Conservation (phyloP, 768 basidiomycete genomes). For the Sarcodon sp. region DNA sequence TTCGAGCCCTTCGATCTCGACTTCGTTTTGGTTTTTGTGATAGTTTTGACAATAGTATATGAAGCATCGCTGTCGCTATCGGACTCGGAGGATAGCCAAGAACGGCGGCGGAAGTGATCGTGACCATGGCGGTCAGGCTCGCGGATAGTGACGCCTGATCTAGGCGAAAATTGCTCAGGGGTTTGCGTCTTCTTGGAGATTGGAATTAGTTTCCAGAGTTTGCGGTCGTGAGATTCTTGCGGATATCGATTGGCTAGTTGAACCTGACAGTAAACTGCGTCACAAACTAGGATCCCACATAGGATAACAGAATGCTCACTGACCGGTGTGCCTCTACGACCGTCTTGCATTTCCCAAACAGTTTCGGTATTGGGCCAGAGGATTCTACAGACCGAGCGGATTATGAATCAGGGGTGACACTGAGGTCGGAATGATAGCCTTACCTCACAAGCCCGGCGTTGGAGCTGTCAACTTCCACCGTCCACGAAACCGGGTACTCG, state of each 20-base stretch:
- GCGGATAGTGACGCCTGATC: too few relatives aligned
- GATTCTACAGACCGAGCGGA: not conserved
- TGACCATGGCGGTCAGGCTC: too few relatives aligned
- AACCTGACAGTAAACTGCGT: not conserved
- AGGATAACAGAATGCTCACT: not conserved
- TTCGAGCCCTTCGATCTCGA: not conserved
- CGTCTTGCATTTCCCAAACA: not conserved
- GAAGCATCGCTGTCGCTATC: not conserved
- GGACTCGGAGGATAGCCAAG: not conserved
- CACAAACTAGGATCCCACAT: not conserved
- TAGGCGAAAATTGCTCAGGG: too few relatives aligned
- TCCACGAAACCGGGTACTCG: conserved; percentile 14
- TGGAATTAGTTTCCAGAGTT: not conserved
- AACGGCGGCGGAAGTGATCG: too few relatives aligned
- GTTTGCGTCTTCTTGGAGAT: too few relatives aligned
- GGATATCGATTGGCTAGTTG: not conserved
- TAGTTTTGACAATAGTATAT: not conserved
- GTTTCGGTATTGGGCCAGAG: not conserved
- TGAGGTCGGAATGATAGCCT: not conserved
- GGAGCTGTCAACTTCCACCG: conserved; percentile 7
- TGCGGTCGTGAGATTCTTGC: not conserved
- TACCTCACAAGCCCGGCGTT: not conserved
- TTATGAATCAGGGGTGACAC: not conserved
- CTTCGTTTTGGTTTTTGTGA: not conserved
- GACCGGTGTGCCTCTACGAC: not conserved